A percentile compares a stretch with the other conserved stretches of the same genome.
Conservation (phyloP, 2,329 filamentous ascomycete species). For the Aspergillus udagawae region DNA sequence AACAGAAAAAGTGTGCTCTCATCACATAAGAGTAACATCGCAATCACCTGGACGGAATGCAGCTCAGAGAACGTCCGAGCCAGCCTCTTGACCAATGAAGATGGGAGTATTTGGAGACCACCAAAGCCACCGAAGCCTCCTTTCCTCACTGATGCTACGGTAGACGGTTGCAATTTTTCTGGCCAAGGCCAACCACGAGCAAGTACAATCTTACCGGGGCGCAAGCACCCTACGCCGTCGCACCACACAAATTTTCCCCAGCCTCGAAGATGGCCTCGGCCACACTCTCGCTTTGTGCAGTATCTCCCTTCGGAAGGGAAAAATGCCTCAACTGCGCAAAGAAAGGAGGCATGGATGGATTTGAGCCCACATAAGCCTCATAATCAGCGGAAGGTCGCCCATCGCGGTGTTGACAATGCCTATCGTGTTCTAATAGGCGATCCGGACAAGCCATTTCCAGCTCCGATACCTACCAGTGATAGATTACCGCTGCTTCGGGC, state of each 20-base stretch:
- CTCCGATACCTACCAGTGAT: slow-evolving; percentile 11
- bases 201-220: background rate
- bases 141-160: slow-evolving; percentile 5
- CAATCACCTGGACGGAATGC: background rate
- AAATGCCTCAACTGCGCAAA: background rate
- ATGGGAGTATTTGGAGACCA: slow-evolving; percentile 3
- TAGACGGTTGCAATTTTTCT: background rate
- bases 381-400: slow-evolving; percentile 1
- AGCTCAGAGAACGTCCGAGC: background rate
- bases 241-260: background rate
- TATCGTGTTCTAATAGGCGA: slow-evolving; percentile 4
- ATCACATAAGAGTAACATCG: background rate
- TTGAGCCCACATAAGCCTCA: background rate
- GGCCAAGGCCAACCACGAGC: slow-evolving; percentile 1
- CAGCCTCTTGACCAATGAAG: background rate
- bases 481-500: slow-evolving; percentile 10
- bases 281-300: background rate
- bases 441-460: slow-evolving; percentile 11
- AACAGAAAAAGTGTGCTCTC: background rate
- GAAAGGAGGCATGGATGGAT: slow-evolving; percentile 1
- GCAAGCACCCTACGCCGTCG: background rate
- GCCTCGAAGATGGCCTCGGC: background rate
- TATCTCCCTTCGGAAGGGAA: background rate
- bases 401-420: background rate
- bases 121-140: slow-evolving; percentile 12